These are phyloP conservation scores for Russula olivacea DNA, from an alignment of 768 basidiomycete genomes.

Conservation along the genomic window DNA sequence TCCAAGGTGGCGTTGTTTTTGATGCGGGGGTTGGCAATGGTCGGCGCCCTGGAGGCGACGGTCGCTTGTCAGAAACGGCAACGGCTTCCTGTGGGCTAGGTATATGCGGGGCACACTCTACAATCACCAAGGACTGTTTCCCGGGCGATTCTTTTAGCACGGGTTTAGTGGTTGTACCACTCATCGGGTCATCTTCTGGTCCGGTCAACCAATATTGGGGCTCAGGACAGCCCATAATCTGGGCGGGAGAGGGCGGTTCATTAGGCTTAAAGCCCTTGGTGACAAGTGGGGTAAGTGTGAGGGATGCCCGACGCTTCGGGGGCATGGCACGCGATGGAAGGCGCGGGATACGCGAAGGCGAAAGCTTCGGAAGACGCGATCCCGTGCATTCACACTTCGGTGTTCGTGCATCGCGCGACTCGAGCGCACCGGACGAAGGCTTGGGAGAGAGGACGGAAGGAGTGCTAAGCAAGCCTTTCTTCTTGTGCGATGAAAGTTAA, in stretches of 20 bases:
- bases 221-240: slow-evolving; percentile 30
- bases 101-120: slow-evolving; percentile 32
- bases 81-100: slow-evolving; percentile 30
- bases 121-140: slow-evolving; percentile 64
- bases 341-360: slow-evolving; percentile 24
- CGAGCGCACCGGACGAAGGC: slow-evolving; percentile 32
- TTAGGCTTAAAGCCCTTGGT: slow-evolving; percentile 1
- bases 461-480: not conserved
- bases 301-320: slow-evolving; percentile 44
- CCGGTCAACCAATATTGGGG: slow-evolving; percentile 74
- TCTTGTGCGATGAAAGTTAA: slow-evolving; percentile 11
- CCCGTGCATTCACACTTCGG: slow-evolving; percentile 8
- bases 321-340: slow-evolving; percentile 39
- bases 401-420: slow-evolving; percentile 26
- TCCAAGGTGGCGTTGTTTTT: slow-evolving; percentile 2
- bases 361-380: slow-evolving; percentile 20
- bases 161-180: slow-evolving; percentile 31
- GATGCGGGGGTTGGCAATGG: slow-evolving; percentile 20
- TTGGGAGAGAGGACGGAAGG: not conserved
- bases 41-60: not conserved
- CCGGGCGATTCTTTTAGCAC: slow-evolving; percentile 64
- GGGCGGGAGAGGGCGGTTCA: slow-evolving; percentile 27
- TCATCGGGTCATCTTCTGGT: slow-evolving; percentile 40
- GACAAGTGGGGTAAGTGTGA: slow-evolving; percentile 18
- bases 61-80: slow-evolving; percentile 11